A percentile compares a stretch with the other conserved stretches of the same genome.
Evolutionary conservation across 1,139 yeast genomes (phyloP).

Genomic region (Oligophagozyma castellii): DNA sequence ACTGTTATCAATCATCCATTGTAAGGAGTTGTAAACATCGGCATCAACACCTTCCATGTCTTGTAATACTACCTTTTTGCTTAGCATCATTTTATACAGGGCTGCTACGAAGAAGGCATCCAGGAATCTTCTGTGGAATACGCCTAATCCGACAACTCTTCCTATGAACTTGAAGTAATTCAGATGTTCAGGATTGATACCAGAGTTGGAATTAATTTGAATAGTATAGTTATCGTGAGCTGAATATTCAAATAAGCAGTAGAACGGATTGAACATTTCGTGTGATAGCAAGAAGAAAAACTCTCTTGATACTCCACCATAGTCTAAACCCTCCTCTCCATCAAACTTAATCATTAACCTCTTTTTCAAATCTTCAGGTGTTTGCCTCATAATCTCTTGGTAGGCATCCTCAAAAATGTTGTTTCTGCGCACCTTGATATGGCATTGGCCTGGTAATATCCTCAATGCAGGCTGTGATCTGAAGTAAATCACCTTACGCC

Average conservation of each 20-base stretch:
- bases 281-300: slow-evolving; percentile 91
- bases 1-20: slow-evolving; percentile 92
- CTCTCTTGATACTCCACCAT: slow-evolving; percentile 98
- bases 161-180: slow-evolving; percentile 97
- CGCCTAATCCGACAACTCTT: slow-evolving; percentile 94
- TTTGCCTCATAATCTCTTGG: slow-evolving; percentile 97
- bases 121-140: slow-evolving; percentile 92
- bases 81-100: slow-evolving; percentile 91
- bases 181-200: slow-evolving; percentile 93
- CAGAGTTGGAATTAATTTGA: slow-evolving; percentile 97
- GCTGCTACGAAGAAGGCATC: slow-evolving; percentile 99
- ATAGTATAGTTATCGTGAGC: slow-evolving; percentile 96
- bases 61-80: slow-evolving; percentile 84
- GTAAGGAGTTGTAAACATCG: slow-evolving; percentile 84
- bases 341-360: slow-evolving; percentile 95
- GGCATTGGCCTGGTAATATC: slow-evolving; percentile 96
- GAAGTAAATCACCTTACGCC: slow-evolving; percentile 93
- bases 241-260: slow-evolving; percentile 91
- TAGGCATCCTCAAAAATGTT: slow-evolving; percentile 94
- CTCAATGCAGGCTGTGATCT: slow-evolving; percentile 97
- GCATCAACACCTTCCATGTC: slow-evolving; percentile 99
- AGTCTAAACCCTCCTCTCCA: slow-evolving; percentile 98
- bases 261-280: slow-evolving; percentile 97
- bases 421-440: slow-evolving; percentile 92
- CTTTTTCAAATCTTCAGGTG: slow-evolving; percentile 95